These are phyloP conservation scores for Ceratobasidium sp. DNA, from an alignment of 1,284 basidiomycete genomes.

Conservation along the genomic window DNA sequence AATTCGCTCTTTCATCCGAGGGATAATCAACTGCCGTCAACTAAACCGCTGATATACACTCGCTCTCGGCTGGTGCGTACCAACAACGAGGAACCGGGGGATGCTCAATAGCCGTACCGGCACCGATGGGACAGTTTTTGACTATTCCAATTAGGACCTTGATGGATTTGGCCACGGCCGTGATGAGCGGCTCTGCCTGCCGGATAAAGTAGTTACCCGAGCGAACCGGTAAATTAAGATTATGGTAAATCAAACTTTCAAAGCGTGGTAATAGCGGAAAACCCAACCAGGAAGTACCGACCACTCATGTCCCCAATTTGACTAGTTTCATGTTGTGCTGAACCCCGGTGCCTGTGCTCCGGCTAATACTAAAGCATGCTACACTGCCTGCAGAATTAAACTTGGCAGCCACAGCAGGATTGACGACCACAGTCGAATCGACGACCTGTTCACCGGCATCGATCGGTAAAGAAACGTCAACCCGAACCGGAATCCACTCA, in stretches of 20 bases:
- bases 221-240: conserved; percentile 3
- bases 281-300: neutral
- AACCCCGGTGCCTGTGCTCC: conserved; percentile 7
- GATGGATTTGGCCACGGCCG: neutral
- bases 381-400: conserved; percentile 44
- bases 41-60: neutral
- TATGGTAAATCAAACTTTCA: conserved; percentile 12
- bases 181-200: neutral
- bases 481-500: conserved; percentile 10
- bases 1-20: neutral
- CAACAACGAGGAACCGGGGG: neutral
- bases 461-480: neutral
- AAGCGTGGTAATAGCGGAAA: neutral
- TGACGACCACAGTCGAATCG: conserved; percentile 48
- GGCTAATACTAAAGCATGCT: conserved; percentile 22
- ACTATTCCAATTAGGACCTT: neutral
- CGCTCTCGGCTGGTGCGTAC: neutral
- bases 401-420: conserved; percentile 48
- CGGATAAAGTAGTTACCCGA: neutral
- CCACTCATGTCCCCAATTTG: conserved; percentile 27
- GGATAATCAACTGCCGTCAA: neutral
- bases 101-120: neutral
- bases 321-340: conserved; percentile 34
- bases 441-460: conserved; percentile 41
- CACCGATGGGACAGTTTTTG: neutral